Percentiles rank a stretch among this genome's conserved stretches.
phyloP scores from a whole-genome alignment of 2,329 filamentous ascomycete genomes.

The Colletotrichum cordylinicola region DNA sequence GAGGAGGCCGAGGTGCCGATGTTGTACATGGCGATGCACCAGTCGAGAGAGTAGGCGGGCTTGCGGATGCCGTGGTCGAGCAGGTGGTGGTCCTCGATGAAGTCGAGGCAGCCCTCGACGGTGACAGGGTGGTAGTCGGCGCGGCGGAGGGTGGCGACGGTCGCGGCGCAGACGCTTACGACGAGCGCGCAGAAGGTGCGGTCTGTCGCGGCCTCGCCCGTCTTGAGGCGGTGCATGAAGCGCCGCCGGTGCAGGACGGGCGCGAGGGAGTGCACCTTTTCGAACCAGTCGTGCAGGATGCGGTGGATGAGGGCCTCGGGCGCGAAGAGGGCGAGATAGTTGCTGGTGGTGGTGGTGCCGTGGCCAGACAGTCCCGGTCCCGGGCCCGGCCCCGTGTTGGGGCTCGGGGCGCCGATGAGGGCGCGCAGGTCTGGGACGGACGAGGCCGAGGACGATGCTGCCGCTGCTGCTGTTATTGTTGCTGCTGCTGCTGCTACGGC shows the following conservation, averaged over 20 bases:
- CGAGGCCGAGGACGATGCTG: background rate
- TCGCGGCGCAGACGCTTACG: conserved; percentile 39
- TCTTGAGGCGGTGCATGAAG: conserved; percentile 31
- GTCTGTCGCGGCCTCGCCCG: conserved; percentile 29
- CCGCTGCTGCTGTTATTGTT: background rate
- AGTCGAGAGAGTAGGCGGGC: conserved; percentile 34
- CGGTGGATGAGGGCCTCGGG: conserved; percentile 11
- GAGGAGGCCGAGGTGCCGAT: conserved; percentile 29
- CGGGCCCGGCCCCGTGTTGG: background rate
- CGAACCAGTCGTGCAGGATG: conserved; percentile 39
- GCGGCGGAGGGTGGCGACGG: conserved; percentile 34
- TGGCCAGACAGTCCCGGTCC: background rate
- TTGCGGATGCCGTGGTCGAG: conserved; percentile 20
- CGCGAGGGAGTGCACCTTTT: conserved; percentile 38
- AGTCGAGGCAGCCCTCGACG: conserved; percentile 30
- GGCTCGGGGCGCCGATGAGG: conserved; percentile 10
- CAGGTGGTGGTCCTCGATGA: conserved; percentile 32
- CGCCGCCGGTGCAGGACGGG: conserved; percentile 36
- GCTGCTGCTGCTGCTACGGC: background rate
- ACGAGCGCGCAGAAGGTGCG: conserved; percentile 37
- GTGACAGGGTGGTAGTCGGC: conserved; percentile 31
- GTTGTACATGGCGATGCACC: conserved; percentile 42
- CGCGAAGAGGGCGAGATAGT: conserved; percentile 14
- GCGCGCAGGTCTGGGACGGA: conserved; percentile 8
- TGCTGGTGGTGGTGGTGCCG: background rate